These are phyloP conservation scores for Amaranthus palmeri DNA, from an alignment of 148 eudicot genomes.

Conservation along the genomic window DNA sequence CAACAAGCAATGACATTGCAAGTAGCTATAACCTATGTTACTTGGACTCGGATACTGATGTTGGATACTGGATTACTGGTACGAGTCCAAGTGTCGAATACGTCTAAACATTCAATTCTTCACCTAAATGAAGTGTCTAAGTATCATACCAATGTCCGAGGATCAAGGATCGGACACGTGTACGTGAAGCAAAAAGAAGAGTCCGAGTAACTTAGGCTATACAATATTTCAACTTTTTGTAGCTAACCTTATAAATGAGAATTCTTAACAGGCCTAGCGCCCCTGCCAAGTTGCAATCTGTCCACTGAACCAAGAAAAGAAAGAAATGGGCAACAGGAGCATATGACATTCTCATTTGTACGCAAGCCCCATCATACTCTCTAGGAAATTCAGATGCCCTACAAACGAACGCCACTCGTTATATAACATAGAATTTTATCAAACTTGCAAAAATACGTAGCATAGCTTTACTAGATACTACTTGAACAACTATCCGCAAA, in stretches of 20 bases:
- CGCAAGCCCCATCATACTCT: slow-evolving; percentile 90
- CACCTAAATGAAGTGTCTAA: no score
- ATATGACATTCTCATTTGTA: slow-evolving; percentile 97
- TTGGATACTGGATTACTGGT: no score
- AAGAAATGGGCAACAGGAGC: slow-evolving; percentile 96
- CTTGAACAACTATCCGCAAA: neutral
- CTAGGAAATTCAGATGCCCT: slow-evolving; percentile 89
- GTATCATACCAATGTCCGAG: no score
- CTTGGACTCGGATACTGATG: no score
- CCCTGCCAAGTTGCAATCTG: slow-evolving; percentile 92
- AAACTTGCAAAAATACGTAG: slow-evolving; percentile 20
- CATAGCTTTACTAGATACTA: slow-evolving; percentile 1
- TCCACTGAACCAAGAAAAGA: slow-evolving; percentile 96
- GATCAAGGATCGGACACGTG: no score
- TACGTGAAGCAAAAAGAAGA: no score
- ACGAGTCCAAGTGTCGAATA: no score
- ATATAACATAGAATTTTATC: neutral
- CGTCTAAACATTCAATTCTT: no score
- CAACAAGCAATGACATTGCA: neutral
- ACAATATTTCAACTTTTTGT: neutral
- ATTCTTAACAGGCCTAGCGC: slow-evolving; percentile 84
- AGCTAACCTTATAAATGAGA: slow-evolving; percentile 76
- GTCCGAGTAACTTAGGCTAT: no score
- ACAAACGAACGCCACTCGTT: slow-evolving; percentile 9
- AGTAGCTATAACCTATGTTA: neutral